Evolutionary conservation across 306 rosid species (phyloP).

Genomic region (Luffa aegyptiaca): DNA sequence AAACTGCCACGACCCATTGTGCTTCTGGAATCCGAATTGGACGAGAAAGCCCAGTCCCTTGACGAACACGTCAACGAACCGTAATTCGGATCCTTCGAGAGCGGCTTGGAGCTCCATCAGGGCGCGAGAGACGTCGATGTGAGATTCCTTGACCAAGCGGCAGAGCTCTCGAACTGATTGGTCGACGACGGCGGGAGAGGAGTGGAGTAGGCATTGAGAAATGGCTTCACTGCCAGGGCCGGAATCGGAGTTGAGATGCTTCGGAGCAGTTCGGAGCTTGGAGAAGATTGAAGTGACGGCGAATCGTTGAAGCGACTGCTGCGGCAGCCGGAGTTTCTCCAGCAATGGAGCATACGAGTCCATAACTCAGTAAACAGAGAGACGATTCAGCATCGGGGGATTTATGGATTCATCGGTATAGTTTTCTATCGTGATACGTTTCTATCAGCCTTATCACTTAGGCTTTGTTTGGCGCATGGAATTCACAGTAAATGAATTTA

Average conservation of each 20-base stretch:
- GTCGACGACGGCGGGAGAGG: constrained; percentile 65
- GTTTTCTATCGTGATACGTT: too few relatives aligned
- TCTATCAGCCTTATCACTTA: too few relatives aligned
- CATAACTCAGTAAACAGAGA: constrained; percentile 22
- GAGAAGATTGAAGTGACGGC: constrained; percentile 79
- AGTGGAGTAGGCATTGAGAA: constrained; percentile 49
- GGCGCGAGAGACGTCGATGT: constrained; percentile 33
- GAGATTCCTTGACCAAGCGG: constrained; percentile 50
- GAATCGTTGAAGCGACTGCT: constrained; percentile 72
- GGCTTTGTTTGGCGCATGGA: too few relatives aligned
- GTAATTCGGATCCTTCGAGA: constrained; percentile 51
- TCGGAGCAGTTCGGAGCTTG: constrained; percentile 68
- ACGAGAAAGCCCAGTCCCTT: constrained; percentile 68
- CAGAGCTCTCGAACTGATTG: constrained; percentile 80
- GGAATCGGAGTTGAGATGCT: constrained; percentile 49
- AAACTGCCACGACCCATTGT: constrained; percentile 33
- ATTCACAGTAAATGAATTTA: too few relatives aligned
- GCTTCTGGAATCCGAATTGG: constrained; percentile 45
- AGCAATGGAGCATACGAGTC: constrained; percentile 46
- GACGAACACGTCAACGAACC: constrained; percentile 46
- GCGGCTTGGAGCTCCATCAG: constrained; percentile 74
- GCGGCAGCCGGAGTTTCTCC: constrained; percentile 67
- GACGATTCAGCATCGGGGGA: neutral
- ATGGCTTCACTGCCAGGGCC: constrained; percentile 68
- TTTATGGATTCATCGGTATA: neutral